Conservation (phyloP, 805 yeast species). For the Pichia ethanolica region DNA sequence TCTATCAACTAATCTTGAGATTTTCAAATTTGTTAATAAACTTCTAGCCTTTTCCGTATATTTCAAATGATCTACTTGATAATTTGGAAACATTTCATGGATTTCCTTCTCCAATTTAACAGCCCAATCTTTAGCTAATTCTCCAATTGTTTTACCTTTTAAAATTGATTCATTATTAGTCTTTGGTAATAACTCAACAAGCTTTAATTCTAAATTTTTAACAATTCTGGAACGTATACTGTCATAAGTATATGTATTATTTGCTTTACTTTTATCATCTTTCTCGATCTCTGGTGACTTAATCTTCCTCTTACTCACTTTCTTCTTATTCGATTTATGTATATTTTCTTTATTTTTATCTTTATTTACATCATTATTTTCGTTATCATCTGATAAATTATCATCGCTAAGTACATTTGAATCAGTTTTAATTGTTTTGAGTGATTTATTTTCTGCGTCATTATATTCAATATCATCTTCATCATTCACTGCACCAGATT, state of each 20-base stretch:
- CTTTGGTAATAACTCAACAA: constrained; percentile 33
- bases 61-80: constrained; percentile 20
- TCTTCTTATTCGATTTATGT: not conserved
- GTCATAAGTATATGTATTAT: not conserved
- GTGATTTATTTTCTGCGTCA: not conserved
- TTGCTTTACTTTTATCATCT: not conserved
- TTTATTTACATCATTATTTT: constrained; percentile 7
- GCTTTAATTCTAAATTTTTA: constrained; percentile 30
- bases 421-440: not conserved
- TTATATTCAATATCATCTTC: constrained; percentile 2
- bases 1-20: constrained; percentile 52
- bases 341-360: not conserved
- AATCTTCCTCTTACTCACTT: not conserved
- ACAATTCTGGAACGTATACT: constrained; percentile 2
- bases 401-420: too few relatives aligned
- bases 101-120: constrained; percentile 42
- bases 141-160: constrained; percentile 22
- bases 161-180: constrained; percentile 18
- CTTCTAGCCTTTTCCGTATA: constrained; percentile 68
- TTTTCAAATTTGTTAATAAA: constrained; percentile 50
- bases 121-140: constrained; percentile 40
- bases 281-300: not conserved
- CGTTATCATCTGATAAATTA: constrained; percentile 7
- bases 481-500: constrained; percentile 1
- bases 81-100: not conserved